Base-by-base conservation (phyloP, 495 filamentous ascomycete genomes). In the Annulohypoxylon moriforme region DNA sequence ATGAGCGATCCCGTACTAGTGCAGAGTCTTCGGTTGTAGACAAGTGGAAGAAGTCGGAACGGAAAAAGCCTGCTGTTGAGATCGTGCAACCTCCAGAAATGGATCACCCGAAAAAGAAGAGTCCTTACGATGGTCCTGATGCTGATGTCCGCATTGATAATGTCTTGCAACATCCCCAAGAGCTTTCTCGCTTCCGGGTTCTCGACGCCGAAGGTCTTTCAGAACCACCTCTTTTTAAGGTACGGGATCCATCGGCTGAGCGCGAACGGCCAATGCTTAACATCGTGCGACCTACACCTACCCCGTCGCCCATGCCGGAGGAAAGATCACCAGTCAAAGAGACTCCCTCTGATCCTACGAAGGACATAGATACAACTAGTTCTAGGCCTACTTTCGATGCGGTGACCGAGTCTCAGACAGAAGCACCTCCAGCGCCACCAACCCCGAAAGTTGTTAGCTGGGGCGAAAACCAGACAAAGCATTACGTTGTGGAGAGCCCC, bases 381-480 rank as follows among this genome's bases (percentile, higher is more conserved):
- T 56, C 63, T 9, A 63, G 52, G 20, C 20, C 42, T 49, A 22
- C 22, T 11, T 42, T 68, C 38, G 47, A 68, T 42, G 68, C 64
- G 14, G 60, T 50, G 9, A 64, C 31, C n/a, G 66, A 66, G 10
- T 44, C 64, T 53, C 65, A 60, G 27, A 68, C 55, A 25, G 76
- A 79, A 60, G 64, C 49, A 34, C 55, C 74, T 16, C 81, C 77
- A 49, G 82, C 44, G 29, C 73, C 42, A 55, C 74, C 58, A 42
- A 71, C 34, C 38, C 67, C 83, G 14, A 86, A 87, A 31, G 86
- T 71, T 55, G 82, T 90, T 8, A 88, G 83, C 9, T 90, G 88
- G 88, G 87, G 87, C 31, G 81, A 88, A 42, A 87, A 88, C 67
- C 80, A 87, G 64, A 90, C 86, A 5, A 86, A 89, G 58, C 87